Evolutionary conservation across 257 asterid genomes (phyloP).

Genomic region (Parsonsia alboflavescens): DNA sequence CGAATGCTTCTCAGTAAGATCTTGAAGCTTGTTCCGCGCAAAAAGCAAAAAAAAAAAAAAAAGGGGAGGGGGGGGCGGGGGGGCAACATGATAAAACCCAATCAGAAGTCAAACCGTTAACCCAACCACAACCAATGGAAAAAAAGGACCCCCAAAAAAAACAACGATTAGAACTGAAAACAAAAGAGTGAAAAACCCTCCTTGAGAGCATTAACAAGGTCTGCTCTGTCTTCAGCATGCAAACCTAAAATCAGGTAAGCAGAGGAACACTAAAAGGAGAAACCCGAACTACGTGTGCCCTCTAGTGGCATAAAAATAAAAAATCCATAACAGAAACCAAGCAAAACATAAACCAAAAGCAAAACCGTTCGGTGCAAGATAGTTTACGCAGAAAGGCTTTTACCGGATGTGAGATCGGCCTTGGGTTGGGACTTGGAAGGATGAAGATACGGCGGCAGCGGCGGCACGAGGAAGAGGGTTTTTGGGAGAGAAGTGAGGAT

Average conservation of each 20-base stretch:
- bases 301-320: background rate
- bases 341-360: background rate
- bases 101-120: background rate
- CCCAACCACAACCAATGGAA: background rate
- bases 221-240: conserved; percentile 58
- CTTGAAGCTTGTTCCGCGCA: conserved; percentile 25
- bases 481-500: no score
- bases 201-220: conserved; percentile 70
- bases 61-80: no score
- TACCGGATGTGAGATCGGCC: conserved; percentile 42
- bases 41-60: no score
- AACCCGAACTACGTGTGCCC: conserved; percentile 3
- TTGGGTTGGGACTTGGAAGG: no score
- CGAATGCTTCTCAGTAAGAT: conserved; percentile 28
- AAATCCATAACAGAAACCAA: background rate
- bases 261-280: background rate
- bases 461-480: no score
- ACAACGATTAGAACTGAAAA: background rate
- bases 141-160: background rate
- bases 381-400: background rate
- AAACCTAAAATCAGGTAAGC: conserved; percentile 37
- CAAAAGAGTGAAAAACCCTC: conserved; percentile 27
- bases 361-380: no score
- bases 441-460: no score
- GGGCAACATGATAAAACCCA: background rate